These are phyloP conservation scores for Postia placenta DNA, from an alignment of 768 basidiomycete species.

Conservation along the genomic window DNA sequence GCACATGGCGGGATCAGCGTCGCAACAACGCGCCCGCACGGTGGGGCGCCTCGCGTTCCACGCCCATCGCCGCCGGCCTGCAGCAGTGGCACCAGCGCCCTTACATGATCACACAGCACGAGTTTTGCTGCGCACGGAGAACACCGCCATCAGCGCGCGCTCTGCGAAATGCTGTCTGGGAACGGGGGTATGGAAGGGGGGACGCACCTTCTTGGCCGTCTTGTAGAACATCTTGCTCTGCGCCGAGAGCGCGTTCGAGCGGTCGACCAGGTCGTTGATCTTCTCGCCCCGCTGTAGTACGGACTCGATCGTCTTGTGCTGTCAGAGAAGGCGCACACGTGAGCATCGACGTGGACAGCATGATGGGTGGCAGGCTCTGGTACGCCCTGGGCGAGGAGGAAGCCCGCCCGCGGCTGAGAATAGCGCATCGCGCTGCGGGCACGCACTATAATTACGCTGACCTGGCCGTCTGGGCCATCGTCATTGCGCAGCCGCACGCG, in stretches of 20 bases:
- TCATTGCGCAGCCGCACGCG: not conserved
- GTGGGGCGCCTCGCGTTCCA: too few relatives aligned
- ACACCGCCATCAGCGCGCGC: too few relatives aligned
- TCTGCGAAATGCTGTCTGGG: too few relatives aligned
- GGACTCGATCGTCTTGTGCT: constrained; percentile 99
- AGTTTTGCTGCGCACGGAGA: constrained; percentile 73
- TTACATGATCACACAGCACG: constrained; percentile 85
- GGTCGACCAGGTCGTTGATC: constrained; percentile 91
- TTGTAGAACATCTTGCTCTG: constrained; percentile 99
- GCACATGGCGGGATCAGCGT: too few relatives aligned
- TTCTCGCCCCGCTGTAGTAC: constrained; percentile 96
- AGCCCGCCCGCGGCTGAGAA: too few relatives aligned
- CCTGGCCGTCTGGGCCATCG: too few relatives aligned
- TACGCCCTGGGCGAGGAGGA: too few relatives aligned
- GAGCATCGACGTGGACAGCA: too few relatives aligned
- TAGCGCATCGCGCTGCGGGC: too few relatives aligned
- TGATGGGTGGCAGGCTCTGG: too few relatives aligned
- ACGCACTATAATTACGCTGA: too few relatives aligned
- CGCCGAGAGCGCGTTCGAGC: constrained; percentile 80
- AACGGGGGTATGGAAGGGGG: not conserved
- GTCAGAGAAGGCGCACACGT: too few relatives aligned
- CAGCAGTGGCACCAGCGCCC: not conserved
- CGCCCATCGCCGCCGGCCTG: not conserved
- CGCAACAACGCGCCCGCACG: not conserved
- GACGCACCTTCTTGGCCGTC: constrained; percentile 93